Evolutionary conservation across 139 green algal species (phyloP).

Genomic region (Ulvella scutata): DNA sequence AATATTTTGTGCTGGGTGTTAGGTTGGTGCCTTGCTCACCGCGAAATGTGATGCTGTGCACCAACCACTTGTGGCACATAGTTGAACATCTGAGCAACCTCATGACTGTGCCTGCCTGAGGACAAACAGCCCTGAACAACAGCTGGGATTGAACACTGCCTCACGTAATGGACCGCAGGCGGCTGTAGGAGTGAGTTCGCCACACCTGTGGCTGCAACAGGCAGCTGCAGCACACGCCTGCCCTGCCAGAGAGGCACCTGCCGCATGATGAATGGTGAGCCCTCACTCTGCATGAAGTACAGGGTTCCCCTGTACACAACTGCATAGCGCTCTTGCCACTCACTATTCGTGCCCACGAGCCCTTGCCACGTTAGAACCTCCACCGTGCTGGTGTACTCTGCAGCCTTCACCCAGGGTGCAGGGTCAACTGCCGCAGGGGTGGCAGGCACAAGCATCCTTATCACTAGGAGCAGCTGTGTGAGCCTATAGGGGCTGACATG

Average conservation of each 20-base stretch:
- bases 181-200: too few species aligned
- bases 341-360: neutral
- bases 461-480: conserved; percentile 27
- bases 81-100: too few species aligned
- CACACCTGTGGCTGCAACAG: neutral
- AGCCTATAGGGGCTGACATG: conserved; percentile 29
- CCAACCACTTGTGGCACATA: too few species aligned
- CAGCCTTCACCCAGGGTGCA: conserved; percentile 26
- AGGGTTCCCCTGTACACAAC: neutral
- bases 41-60: too few species aligned
- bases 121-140: too few species aligned
- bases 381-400: conserved; percentile 20
- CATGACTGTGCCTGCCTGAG: too few species aligned
- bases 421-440: neutral
- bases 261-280: neutral
- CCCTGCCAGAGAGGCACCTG: neutral
- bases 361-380: conserved; percentile 9
- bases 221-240: neutral
- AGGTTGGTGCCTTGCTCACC: too few species aligned
- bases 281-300: conserved; percentile 8
- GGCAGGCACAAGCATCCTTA: conserved; percentile 8
- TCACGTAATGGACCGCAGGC: too few species aligned
- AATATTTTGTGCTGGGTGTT: too few species aligned
- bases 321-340: conserved; percentile 1
- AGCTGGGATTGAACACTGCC: too few species aligned